Evolutionary conservation across 2,329 filamentous ascomycete species (phyloP), one percentile per base, ranked within the genome.

Genomic region (Alternaria conjuncta): DNA sequence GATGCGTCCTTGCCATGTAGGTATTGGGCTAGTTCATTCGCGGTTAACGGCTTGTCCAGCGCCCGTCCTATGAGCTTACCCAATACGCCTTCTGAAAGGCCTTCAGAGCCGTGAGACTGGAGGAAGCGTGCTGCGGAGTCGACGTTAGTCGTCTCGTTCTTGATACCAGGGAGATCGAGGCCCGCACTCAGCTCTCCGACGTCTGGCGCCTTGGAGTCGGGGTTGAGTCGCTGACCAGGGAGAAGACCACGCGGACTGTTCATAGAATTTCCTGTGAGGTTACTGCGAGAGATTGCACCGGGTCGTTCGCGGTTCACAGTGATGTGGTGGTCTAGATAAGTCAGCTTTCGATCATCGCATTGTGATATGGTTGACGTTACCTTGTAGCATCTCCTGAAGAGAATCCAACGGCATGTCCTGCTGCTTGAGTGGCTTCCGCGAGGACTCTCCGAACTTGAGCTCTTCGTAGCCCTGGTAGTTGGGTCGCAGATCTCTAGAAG

Each of bases 1-100:
- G 51, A 13, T 21, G 32, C 26, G 13, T 54, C 64, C 32, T 58
- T 57, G n/a, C 46, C 60, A 3, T 55, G 45, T 11, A 74, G 49
- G 25, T 63, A 64, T 21, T 65, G 60, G 55, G 67, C 72, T 61
- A 75, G 54, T 12, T 46, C 60, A 55, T 69, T 59, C 43, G 71
- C 67, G 12, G 70, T 74, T 43, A 75, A 65, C 50, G 71, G 61
- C 57, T 67, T 70, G 20, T 63, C 61, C 23, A 71, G 56, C 23
- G 72, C 72, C 61, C 55, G 55, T 9, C 55, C 66, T 15, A 75
- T 70, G 23, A 75, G 70, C 65, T 70, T 69, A 66, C 65, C 64
- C 60, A 65, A 63, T 9, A 71, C 58, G 18, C 28, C 50, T 36
- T 63, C 55, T 10, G 51, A 45, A 30, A 45, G 12, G 15, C 45